A percentile compares a stretch with the other conserved stretches of the same genome.
These are phyloP conservation scores for Cornus controversa DNA, from an alignment of 148 eudicot species.

Conservation along the genomic window DNA sequence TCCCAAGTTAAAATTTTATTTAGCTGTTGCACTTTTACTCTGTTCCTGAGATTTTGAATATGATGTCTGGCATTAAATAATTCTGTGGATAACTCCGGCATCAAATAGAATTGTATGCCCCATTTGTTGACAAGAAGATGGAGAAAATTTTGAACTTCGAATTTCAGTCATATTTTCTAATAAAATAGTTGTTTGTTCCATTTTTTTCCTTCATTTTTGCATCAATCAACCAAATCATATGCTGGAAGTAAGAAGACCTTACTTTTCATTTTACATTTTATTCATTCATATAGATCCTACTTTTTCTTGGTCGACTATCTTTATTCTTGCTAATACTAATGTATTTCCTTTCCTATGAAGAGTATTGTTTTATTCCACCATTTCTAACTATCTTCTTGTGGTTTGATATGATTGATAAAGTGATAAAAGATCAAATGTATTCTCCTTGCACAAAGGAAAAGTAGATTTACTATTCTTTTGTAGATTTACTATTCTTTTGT, in stretches of 20 bases:
- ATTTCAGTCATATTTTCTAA: too few relatives aligned
- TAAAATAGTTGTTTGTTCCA: neutral
- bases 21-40: neutral
- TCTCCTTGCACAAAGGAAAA: too few relatives aligned
- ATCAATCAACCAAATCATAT: neutral
- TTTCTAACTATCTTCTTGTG: too few relatives aligned
- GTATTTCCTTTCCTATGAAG: neutral
- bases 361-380: neutral
- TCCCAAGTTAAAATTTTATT: neutral
- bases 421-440: too few relatives aligned
- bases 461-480: too few relatives aligned
- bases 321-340: neutral
- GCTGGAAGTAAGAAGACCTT: neutral
- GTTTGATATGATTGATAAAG: too few relatives aligned
- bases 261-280: too few relatives aligned
- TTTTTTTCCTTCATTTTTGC: neutral
- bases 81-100: neutral
- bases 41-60: neutral
- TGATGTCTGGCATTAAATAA: neutral
- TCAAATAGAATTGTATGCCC: neutral
- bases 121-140: neutral
- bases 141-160: neutral
- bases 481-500: too few relatives aligned
- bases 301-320: too few relatives aligned
- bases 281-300: neutral